Evolutionary conservation across 2,329 filamentous ascomycete genomes (phyloP), one percentile per base, ranked within the genome.

Genomic region (Botrytis pseudocinerea): DNA sequence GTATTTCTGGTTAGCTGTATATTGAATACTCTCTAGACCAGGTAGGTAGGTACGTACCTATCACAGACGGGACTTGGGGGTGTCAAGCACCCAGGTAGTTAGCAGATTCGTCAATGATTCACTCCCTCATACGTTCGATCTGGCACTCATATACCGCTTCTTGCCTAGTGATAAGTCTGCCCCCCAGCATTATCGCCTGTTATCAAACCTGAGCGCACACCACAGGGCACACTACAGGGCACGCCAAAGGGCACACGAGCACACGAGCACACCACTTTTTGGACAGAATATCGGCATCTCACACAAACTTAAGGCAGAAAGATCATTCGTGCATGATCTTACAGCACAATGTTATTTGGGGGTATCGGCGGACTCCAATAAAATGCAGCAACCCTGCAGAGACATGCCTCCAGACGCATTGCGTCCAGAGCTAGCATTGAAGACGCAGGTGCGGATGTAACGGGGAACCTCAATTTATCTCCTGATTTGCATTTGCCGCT

Each of bases 371-470:
- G 38, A 44, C 40, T 46, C 61, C 40, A 44, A 28, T 22, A 32
- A 42, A 16, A 59, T 69, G 48, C 66, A 69, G n/a, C 18, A 32
- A 59, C 25, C 66, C 66, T 59, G 66, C 42, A 20, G 46, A 69
- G 25, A 42, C n/a, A n/a, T 40, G 35, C 65, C 48, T 35, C 32
- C 32, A 68, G 54, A 57, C 40, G 51, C 65, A 40, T 46, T 38
- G 38, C 32, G 28, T 28, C 44, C 42, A 68, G n/a, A 40, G 25
- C 60, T 42, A 40, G 22, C 16, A 42, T 42, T 62, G 60, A 38
- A 62, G 60, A 42, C 40, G 64, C 64, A 54, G 64, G 48, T 51
- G 64, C 64, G 64, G 28, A 68, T 68, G 64, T 57, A 69, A 28
- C 46, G 32, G 35, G 65, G 46, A 69, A 25, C 6, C 57, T 5